These are phyloP conservation scores for Metarhizium guizhouense DNA, from an alignment of 2,329 filamentous ascomycete genomes.

Conservation along the genomic window DNA sequence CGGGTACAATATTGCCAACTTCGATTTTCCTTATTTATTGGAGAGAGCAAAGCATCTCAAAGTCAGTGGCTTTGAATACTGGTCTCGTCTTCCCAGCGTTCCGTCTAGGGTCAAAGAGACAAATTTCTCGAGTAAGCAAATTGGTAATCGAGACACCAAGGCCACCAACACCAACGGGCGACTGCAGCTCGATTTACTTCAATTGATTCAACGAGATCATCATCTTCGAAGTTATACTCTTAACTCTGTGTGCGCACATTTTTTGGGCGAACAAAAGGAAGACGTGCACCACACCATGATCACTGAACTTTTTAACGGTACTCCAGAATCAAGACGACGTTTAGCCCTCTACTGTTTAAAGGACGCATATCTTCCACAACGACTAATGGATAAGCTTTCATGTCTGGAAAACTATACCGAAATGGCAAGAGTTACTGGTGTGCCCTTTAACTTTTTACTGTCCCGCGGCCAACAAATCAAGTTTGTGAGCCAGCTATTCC, in stretches of 20 bases:
- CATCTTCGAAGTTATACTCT: conserved; percentile 94
- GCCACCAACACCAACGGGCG: conserved; percentile 90
- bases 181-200: conserved; percentile 87
- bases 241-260: conserved; percentile 92
- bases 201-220: conserved; percentile 88
- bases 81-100: conserved; percentile 67
- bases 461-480: conserved; percentile 93
- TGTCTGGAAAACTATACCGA: conserved; percentile 99
- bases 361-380: conserved; percentile 89
- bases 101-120: conserved; percentile 66
- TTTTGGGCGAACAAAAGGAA: conserved; percentile 94
- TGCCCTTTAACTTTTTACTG: conserved; percentile 91
- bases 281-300: conserved; percentile 99
- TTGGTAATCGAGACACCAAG: conserved; percentile 93
- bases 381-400: conserved; percentile 94
- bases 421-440: conserved; percentile 98
- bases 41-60: conserved; percentile 82
- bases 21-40: conserved; percentile 94
- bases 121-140: conserved; percentile 95
- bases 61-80: conserved; percentile 71
- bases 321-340: conserved; percentile 81
- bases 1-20: conserved; percentile 97
- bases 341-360: conserved; percentile 95
- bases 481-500: conserved; percentile 94
- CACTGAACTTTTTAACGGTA: conserved; percentile 94